Conservation (phyloP, 768 basidiomycete species). For the Cystofilobasidium ferigula region DNA sequence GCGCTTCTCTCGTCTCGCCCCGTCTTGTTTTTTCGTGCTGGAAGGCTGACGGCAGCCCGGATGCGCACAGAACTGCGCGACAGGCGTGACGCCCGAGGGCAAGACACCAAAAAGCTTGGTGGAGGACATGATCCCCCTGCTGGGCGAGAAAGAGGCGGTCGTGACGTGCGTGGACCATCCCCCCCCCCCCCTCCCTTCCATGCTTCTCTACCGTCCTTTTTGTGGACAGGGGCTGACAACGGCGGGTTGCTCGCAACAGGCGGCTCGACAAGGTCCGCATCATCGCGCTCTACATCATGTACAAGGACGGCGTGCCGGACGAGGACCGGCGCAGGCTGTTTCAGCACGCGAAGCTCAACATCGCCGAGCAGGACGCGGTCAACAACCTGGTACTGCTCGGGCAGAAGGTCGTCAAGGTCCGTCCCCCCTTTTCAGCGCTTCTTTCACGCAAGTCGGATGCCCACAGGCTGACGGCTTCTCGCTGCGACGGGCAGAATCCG, state of each 20-base stretch:
- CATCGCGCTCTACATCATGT: conserved; percentile 86
- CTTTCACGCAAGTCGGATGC: no score
- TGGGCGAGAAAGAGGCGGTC: conserved; percentile 59
- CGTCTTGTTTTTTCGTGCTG: not conserved
- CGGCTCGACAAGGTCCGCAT: conserved; percentile 77
- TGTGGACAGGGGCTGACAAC: not conserved
- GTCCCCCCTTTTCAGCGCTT: not conserved
- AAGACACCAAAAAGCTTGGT: conserved; percentile 89
- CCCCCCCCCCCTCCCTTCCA: not conserved
- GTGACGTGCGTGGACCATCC: conserved; percentile 59
- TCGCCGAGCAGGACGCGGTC: conserved; percentile 85
- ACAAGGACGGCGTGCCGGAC: conserved; percentile 94
- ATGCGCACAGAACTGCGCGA: conserved; percentile 70
- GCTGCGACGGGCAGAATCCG: conserved; percentile 57
- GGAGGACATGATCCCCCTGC: conserved; percentile 95
- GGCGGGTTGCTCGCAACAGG: conserved; percentile 36
- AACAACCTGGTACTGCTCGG: conserved; percentile 77
- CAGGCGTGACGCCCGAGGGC: conserved; percentile 78
- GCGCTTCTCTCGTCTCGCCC: conserved; percentile 3
- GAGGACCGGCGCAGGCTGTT: conserved; percentile 89
- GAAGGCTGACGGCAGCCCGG: not conserved
- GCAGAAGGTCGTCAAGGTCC: conserved; percentile 67
- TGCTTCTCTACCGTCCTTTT: not conserved
- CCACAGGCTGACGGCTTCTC: no score
- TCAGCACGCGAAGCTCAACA: conserved; percentile 77